These are phyloP conservation scores for Cadophora gregata DNA, from an alignment of 2,329 filamentous ascomycete genomes.

Conservation along the genomic window DNA sequence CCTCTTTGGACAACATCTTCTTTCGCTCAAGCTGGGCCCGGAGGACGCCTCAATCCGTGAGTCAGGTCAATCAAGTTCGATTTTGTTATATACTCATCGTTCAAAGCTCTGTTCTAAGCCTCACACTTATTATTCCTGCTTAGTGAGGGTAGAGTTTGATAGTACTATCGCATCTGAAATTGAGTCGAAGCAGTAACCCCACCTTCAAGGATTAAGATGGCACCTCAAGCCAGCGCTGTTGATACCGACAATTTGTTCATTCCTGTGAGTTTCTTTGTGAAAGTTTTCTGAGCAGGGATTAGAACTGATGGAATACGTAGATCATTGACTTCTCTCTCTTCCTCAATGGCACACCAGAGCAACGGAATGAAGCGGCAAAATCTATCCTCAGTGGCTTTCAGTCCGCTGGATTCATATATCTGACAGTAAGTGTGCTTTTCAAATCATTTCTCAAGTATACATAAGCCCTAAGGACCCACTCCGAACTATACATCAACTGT, in stretches of 20 bases:
- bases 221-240: conserved; percentile 46
- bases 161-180: neutral
- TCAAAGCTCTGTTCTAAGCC: neutral
- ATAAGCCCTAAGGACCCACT: neutral
- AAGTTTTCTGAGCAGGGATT: neutral
- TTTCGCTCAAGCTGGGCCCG: conserved; percentile 25
- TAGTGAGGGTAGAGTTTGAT: neutral
- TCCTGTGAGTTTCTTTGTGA: conserved; percentile 50
- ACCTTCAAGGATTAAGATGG: conserved; percentile 31
- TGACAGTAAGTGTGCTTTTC: conserved; percentile 52
- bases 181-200: neutral
- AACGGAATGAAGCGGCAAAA: conserved; percentile 69
- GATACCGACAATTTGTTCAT: conserved; percentile 60
- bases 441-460: neutral
- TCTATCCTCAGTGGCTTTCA: conserved; percentile 83
- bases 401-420: conserved; percentile 86
- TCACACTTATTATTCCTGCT: neutral
- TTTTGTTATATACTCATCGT: neutral
- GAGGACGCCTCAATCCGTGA: conserved; percentile 23
- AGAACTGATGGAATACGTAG: conserved; percentile 49
- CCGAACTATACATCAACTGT: neutral
- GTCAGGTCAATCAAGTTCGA: neutral
- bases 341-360: conserved; percentile 63
- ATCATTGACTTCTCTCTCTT: conserved; percentile 81
- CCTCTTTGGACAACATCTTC: conserved; percentile 21